Conservation (phyloP, 2,329 filamentous ascomycete genomes). For the Waltergamsia citrina region DNA sequence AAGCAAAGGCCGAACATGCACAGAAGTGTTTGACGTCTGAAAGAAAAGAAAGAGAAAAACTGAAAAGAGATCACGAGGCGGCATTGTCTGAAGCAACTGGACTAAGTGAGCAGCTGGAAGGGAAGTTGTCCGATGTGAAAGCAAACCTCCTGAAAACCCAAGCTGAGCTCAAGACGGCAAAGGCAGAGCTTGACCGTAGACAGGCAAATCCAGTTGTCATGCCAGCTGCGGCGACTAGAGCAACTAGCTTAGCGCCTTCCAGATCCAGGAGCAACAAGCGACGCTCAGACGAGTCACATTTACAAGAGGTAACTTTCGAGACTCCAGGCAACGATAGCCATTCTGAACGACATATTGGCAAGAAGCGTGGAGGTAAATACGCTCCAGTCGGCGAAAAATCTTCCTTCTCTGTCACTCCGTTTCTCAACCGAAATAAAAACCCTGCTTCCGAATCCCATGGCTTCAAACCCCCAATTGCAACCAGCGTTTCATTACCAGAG, state of each 20-base stretch:
- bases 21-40: conserved; percentile 27
- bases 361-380: conserved; percentile 48
- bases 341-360: conserved; percentile 31
- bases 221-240: conserved; percentile 10
- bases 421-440: conserved; percentile 66
- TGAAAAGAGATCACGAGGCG: conserved; percentile 37
- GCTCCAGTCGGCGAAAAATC: conserved; percentile 69
- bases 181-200: conserved; percentile 26
- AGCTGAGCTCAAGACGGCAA: conserved; percentile 59
- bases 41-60: conserved; percentile 35
- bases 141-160: conserved; percentile 62
- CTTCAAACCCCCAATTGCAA: too few species aligned
- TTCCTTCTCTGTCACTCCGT: conserved; percentile 87
- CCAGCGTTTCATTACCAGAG: too few species aligned
- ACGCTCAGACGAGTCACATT: conserved; percentile 31
- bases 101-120: conserved; percentile 56
- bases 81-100: conserved; percentile 51
- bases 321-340: conserved; percentile 34
- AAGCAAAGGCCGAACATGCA: conserved; percentile 21
- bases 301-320: conserved; percentile 35
- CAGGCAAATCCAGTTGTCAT: conserved; percentile 25
- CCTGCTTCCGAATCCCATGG: too few species aligned
- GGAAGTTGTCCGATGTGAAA: conserved; percentile 60
- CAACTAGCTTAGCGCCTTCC: conserved; percentile 25
- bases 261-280: conserved; percentile 32